Percentiles rank a stretch among this genome's conserved stretches.
Conservation (phyloP, 805 yeast species). For the Wickerhamiella qilinensis region DNA sequence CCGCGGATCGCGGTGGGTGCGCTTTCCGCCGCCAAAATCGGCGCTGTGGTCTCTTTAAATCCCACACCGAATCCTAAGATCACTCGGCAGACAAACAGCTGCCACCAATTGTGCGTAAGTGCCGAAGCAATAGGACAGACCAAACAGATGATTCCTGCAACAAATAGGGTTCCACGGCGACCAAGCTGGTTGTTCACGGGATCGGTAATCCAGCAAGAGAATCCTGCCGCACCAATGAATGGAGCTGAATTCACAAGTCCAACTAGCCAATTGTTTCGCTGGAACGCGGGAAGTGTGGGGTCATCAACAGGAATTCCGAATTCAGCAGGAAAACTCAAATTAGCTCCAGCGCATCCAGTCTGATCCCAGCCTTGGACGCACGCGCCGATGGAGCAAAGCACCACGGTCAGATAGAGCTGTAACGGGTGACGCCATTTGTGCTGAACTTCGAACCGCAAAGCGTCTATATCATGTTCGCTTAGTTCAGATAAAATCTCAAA, state of each 20-base stretch:
- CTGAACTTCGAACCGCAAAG: slow-evolving; percentile 27
- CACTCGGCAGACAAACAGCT: slow-evolving; percentile 42
- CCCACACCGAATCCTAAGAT: slow-evolving; percentile 52
- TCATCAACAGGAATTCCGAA: slow-evolving; percentile 25
- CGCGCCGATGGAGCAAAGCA: slow-evolving; percentile 47
- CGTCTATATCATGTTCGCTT: slow-evolving; percentile 18
- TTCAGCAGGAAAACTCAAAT: slow-evolving; percentile 32
- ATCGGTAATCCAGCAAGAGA: slow-evolving; percentile 36
- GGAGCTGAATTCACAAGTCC: slow-evolving; percentile 55
- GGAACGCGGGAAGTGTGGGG: slow-evolving; percentile 13
- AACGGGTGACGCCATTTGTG: slow-evolving; percentile 32
- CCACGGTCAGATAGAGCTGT: slow-evolving; percentile 31
- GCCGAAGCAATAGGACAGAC: slow-evolving; percentile 46
- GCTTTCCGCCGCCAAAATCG: slow-evolving; percentile 50
- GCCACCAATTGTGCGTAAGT: slow-evolving; percentile 43
- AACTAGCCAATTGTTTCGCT: slow-evolving; percentile 24
- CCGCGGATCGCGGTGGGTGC: slow-evolving; percentile 45
- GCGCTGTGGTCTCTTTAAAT: slow-evolving; percentile 49
- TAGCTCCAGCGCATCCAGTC: slow-evolving; percentile 54
- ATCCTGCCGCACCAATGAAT: slow-evolving; percentile 30
- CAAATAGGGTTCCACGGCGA: slow-evolving; percentile 29
- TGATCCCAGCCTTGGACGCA: slow-evolving; percentile 68
- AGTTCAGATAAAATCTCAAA: slow-evolving; percentile 14
- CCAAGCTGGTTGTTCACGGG: slow-evolving; percentile 36
- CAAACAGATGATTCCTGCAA: slow-evolving; percentile 35